Evolutionary conservation across 371 early-diverging fungal genomes (phyloP).

Genomic region (Mucor lusitanicus): DNA sequence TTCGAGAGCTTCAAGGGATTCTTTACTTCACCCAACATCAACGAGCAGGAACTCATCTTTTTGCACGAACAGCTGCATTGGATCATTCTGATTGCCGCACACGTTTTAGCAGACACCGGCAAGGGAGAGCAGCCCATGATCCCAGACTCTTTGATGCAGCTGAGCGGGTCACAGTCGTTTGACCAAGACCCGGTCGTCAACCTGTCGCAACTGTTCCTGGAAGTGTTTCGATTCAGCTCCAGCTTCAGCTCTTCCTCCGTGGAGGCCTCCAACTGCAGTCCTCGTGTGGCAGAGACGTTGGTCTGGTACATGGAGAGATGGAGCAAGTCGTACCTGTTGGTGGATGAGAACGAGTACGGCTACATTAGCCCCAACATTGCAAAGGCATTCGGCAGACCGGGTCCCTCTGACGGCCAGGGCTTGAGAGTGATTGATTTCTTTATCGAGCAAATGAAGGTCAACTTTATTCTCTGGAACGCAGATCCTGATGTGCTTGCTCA

Average conservation of each 20-base stretch:
- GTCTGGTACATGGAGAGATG: slow-evolving; percentile 81
- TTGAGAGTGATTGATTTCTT: slow-evolving; percentile 60
- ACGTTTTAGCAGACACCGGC: slow-evolving; percentile 68
- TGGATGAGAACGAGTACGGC: slow-evolving; percentile 63
- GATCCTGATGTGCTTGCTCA: slow-evolving; percentile 71
- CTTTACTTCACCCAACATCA: slow-evolving; percentile 17
- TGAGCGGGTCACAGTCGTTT: slow-evolving; percentile 56
- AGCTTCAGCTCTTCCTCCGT: slow-evolving; percentile 41
- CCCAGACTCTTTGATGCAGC: slow-evolving; percentile 61
- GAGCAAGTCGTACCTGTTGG: slow-evolving; percentile 70
- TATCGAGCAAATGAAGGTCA: slow-evolving; percentile 59
- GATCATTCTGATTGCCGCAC: slow-evolving; percentile 69
- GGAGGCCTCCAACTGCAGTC: slow-evolving; percentile 70
- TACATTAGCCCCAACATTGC: slow-evolving; percentile 59
- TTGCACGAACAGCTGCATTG: slow-evolving; percentile 77
- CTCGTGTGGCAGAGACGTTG: slow-evolving; percentile 70
- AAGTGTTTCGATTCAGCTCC: slow-evolving; percentile 41
- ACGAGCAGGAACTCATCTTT: slow-evolving; percentile 29
- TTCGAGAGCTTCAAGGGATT: slow-evolving; percentile 49
- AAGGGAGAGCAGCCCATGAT: slow-evolving; percentile 76
- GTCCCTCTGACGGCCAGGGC: slow-evolving; percentile 65
- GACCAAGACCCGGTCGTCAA: slow-evolving; percentile 60
- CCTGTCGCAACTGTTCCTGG: slow-evolving; percentile 57
- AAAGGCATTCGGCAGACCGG: slow-evolving; percentile 58
- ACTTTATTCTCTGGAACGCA: slow-evolving; percentile 73